Base-by-base conservation (phyloP, 2,329 filamentous ascomycete species). In the Colletotrichum aenigma region DNA sequence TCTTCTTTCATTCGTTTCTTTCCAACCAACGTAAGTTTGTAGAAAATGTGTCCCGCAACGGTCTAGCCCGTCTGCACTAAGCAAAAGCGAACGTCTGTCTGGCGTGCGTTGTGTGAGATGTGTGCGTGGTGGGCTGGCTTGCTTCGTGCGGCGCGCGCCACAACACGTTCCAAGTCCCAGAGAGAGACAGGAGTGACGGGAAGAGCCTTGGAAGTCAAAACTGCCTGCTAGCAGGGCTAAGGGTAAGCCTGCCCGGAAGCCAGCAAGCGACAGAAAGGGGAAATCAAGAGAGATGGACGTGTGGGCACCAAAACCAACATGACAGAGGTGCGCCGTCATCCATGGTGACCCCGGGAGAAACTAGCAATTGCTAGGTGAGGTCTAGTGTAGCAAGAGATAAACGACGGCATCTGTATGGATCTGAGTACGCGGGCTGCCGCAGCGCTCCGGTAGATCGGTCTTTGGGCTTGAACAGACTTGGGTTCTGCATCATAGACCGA, bases 111-210 rank as follows among this genome's bases (percentile, higher is more conserved):
- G 70, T 52, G 58, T 65, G 56, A 58, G 43, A 60, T 34, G 38
- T 34, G 18, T 64, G 72, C 68, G 61, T 67, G 55, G 73, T 67
- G 55, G 73, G n/a, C 61, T 52, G 71, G 66, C 55, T 75, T 66
- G 36, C 69, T 24, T 21, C 16, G 24, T 13, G n/a, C 28, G 58
- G 58, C 24, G 55, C 43, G 43, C 62, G 69, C 73, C 73, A 75
- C 62, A 60, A 56, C 62, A 64, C 32, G 60, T 43, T 64, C 48
- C 30, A 21, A 32, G 58, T 61, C 18, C 30, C 58, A 61, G 56
- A 55, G 36, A 28, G 38, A 32, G 56, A 71, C 38, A 52, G 15
- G 28, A 55, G 18, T 58, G 30, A 38, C 34, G 24, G 60, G 28
- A 36, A 36, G 18, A 28, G 30, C 21, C 30, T 43, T 71, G 34